These are phyloP conservation scores for Fusarium sp. DNA, from an alignment of 2,329 filamentous ascomycete genomes.

Conservation along the genomic window DNA sequence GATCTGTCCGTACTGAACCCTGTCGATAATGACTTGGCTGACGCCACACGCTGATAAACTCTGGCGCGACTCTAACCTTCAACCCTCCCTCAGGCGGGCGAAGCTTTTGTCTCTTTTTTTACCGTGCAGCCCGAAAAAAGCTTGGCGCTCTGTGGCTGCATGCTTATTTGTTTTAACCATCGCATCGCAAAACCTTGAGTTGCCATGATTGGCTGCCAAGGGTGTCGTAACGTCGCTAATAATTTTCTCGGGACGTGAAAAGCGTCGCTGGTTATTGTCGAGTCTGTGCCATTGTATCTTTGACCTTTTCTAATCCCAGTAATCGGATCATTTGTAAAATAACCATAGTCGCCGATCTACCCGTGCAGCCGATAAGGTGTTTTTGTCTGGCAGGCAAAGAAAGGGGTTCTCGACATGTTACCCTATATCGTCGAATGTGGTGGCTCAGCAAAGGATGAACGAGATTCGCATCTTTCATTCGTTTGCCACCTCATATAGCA, in stretches of 20 bases:
- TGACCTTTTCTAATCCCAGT: not conserved
- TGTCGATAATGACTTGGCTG: constrained; percentile 35
- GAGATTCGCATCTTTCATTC: not conserved
- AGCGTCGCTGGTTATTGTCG: not conserved
- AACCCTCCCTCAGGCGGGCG: constrained; percentile 24
- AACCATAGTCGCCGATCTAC: constrained; percentile 25
- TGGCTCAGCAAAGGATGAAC: not conserved
- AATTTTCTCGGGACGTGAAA: not conserved
- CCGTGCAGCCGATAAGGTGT: constrained; percentile 8
- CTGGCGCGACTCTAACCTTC: not conserved
- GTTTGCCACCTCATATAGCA: not conserved
- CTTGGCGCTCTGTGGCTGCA: constrained; percentile 45
- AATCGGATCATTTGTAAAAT: not conserved
- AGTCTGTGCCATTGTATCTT: not conserved
- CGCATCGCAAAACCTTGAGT: constrained; percentile 19
- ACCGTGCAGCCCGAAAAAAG: constrained; percentile 45
- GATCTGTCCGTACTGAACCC: constrained; percentile 42
- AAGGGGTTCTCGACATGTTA: not conserved
- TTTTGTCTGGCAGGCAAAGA: not conserved
- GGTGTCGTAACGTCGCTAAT: not conserved
- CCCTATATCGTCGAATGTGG: not conserved
- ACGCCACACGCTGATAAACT: constrained; percentile 31
- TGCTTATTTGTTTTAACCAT: constrained; percentile 39
- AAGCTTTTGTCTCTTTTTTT: constrained; percentile 44
- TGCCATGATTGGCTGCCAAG: constrained; percentile 15